Conservation (phyloP, 176 grass and related monocot genomes). For the Avena atlantica region DNA sequence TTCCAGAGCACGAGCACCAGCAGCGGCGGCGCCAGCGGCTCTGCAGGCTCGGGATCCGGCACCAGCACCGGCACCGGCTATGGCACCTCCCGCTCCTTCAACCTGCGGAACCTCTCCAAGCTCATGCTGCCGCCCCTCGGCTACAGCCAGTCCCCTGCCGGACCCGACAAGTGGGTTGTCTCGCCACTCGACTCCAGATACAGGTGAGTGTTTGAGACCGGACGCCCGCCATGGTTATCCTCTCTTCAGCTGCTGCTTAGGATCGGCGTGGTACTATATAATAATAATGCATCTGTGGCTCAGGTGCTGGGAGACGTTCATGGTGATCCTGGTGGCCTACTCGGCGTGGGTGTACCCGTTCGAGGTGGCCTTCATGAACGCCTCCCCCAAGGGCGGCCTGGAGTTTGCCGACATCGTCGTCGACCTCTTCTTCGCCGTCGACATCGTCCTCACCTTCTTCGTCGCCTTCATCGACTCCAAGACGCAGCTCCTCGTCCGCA, state of each 20-base stretch:
- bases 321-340: slow-evolving; percentile 94
- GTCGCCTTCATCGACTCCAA: slow-evolving; percentile 86
- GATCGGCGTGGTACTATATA: no score
- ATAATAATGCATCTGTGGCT: background rate
- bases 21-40: background rate
- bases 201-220: slow-evolving; percentile 47
- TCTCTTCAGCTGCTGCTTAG: background rate
- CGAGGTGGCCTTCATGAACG: slow-evolving; percentile 96
- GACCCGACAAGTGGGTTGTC: slow-evolving; percentile 51
- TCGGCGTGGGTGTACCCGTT: slow-evolving; percentile 99
- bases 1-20: slow-evolving; percentile 19
- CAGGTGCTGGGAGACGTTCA: slow-evolving; percentile 96
- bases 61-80: slow-evolving; percentile 31
- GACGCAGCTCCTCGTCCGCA: slow-evolving; percentile 77
- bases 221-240: background rate
- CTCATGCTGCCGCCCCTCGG: slow-evolving; percentile 85
- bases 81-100: slow-evolving; percentile 58
- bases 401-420: slow-evolving; percentile 75
- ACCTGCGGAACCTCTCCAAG: slow-evolving; percentile 80
- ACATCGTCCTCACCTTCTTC: slow-evolving; percentile 94
- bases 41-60: background rate
- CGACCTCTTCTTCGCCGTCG: slow-evolving; percentile 76
- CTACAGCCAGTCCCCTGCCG: slow-evolving; percentile 43
- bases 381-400: slow-evolving; percentile 73
- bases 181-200: slow-evolving; percentile 85